Percentiles rank a stretch among this genome's conserved stretches.
Evolutionary conservation across 2,329 filamentous ascomycete genomes (phyloP).

Genomic region (Lasiodiplodia hormozganensis): DNA sequence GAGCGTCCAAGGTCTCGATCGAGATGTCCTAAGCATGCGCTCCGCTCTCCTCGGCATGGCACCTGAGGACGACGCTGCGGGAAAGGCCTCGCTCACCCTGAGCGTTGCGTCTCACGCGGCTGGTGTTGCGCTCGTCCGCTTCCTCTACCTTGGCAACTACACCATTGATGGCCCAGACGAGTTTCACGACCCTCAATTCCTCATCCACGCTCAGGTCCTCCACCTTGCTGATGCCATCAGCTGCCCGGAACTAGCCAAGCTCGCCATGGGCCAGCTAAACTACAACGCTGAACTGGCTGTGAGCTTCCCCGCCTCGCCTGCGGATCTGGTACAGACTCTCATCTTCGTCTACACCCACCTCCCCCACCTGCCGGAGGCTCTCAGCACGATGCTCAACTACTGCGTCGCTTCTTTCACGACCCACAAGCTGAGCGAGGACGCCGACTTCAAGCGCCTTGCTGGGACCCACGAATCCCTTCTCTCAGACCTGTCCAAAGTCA

Average conservation of each 20-base stretch:
- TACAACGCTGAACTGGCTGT: constrained; percentile 49
- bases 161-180: neutral
- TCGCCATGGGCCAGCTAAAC: constrained; percentile 49
- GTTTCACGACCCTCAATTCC: constrained; percentile 39
- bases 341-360: constrained; percentile 44
- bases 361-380: constrained; percentile 37
- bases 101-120: constrained; percentile 44
- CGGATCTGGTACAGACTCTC: constrained; percentile 50
- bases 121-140: constrained; percentile 49
- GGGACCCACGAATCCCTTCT: constrained; percentile 49
- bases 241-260: constrained; percentile 46
- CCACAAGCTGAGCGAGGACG: constrained; percentile 45
- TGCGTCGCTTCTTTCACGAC: constrained; percentile 48
- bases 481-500: constrained; percentile 49
- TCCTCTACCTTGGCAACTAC: constrained; percentile 51
- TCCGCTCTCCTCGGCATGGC: constrained; percentile 49
- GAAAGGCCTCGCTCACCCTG: constrained; percentile 44
- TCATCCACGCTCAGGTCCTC: constrained; percentile 51
- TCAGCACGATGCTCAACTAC: constrained; percentile 52
- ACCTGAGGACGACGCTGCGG: constrained; percentile 46
- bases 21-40: constrained; percentile 41
- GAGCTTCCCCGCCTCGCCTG: constrained; percentile 45
- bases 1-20: constrained; percentile 42
- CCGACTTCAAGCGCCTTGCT: constrained; percentile 46
- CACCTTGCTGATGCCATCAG: constrained; percentile 51